These are phyloP conservation scores for Aspergillus carlsbadensis DNA, from an alignment of 495 filamentous ascomycete species.

Conservation along the genomic window DNA sequence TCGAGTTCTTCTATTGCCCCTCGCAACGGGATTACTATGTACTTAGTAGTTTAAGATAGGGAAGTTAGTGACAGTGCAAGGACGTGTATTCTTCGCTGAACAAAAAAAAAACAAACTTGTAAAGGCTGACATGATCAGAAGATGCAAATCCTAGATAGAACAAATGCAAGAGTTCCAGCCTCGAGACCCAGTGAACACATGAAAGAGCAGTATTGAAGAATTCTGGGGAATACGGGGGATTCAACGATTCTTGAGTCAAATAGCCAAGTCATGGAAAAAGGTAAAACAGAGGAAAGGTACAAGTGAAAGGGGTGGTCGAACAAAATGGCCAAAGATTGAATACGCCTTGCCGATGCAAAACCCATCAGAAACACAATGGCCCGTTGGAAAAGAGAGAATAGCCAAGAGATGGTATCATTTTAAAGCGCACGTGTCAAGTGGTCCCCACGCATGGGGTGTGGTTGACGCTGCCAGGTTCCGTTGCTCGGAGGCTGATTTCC, in stretches of 20 bases:
- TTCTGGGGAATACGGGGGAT: not conserved
- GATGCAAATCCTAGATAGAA: slow-evolving; percentile 6
- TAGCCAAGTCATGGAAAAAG: not conserved
- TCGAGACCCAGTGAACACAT: slow-evolving; percentile 9
- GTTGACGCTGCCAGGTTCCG: slow-evolving; percentile 36
- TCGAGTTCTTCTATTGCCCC: no score
- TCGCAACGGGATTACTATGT: not conserved
- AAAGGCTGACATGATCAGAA: not conserved
- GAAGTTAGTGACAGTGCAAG: not conserved
- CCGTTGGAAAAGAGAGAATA: not conserved
- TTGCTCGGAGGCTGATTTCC: slow-evolving; percentile 40
- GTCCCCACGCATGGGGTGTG: slow-evolving; percentile 25
- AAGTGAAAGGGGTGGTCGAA: not conserved
- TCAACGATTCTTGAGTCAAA: not conserved
- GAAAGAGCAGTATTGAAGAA: slow-evolving; percentile 1
- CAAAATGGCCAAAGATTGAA: slow-evolving; percentile 15
- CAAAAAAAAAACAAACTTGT: not conserved
- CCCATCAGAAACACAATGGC: slow-evolving; percentile 15
- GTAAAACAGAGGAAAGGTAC: not conserved
- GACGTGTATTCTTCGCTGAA: slow-evolving; percentile 8
- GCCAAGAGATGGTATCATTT: not conserved
- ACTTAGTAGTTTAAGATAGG: no score
- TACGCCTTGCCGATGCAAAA: slow-evolving; percentile 25
- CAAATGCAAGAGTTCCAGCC: slow-evolving; percentile 19
- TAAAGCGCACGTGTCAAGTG: slow-evolving; percentile 16